Base-by-base conservation (phyloP, 208 protist genomes). In the Crithidia brevicula region DNA sequence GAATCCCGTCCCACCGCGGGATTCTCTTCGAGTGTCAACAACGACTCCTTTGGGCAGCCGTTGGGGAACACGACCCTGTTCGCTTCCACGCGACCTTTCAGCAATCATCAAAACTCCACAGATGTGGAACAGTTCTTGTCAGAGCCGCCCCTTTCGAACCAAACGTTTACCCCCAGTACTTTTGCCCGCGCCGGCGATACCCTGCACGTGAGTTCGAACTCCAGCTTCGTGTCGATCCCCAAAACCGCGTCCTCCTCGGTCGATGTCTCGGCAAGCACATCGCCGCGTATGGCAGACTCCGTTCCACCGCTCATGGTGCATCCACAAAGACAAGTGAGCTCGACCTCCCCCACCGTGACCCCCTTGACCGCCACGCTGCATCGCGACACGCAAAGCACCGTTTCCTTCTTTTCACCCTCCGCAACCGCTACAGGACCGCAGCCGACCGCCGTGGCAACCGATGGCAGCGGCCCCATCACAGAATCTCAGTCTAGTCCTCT, bases 31-130 rank as follows among this genome's bases (percentile, higher is more conserved):
- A 47, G 51, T 27, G 22, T 67, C 13, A 76, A 59, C 40, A 86
- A 83, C 36, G 77, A 86, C 53, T 86, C 81, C 62, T 86, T 86
- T 50, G 72, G 69, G 15, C 45, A 69, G 20, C 69, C 61, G 27
- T 49, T 79, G 34, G 50, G 68, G 56, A 33, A 54, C 57, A 57
- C 66, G 22, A 56, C 76, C 18, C 53, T 80, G 31, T 72, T 86
- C 16, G 76, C 71, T 50, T 45, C 77, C 33, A 86, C 81, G 8
- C 59, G 67, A 5, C 81, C 81, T 11, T 86, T 79, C 59, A 64
- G 61, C 64, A 72, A 31, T 31, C 51, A 36, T 18, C 52, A 60
- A 28, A 33, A 20, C 34, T 31, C 62, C 46, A 38, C 33, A 15
- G 67, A 45, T 8, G 73, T 81, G 33, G 81, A 86, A 64, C 47